Conservation (phyloP, 1,284 basidiomycete species). For the Ceratobasidium sp. region DNA sequence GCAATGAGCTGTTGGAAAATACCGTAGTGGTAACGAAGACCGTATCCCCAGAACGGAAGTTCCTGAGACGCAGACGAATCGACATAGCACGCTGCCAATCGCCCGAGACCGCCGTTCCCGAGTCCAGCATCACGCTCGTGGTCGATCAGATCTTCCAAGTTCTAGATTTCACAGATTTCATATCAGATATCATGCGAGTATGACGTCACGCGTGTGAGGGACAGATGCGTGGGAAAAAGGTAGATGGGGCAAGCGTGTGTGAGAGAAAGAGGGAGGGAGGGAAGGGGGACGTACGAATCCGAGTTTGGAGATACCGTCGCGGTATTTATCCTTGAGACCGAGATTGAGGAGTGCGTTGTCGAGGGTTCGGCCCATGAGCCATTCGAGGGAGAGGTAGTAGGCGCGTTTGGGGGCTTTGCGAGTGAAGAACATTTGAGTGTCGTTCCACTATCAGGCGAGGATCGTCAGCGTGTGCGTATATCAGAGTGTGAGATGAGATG, state of each 20-base stretch:
- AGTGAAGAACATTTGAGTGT: conserved; percentile 77
- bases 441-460: conserved; percentile 80
- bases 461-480: too few relatives aligned
- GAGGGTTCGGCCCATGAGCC: conserved; percentile 89
- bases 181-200: conserved; percentile 5
- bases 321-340: conserved; percentile 81
- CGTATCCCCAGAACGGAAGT: conserved; percentile 51
- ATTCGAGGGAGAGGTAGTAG: conserved; percentile 90
- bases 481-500: conserved; percentile 15
- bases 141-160: conserved; percentile 86
- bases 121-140: conserved; percentile 91
- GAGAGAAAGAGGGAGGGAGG: background rate
- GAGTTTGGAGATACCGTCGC: conserved; percentile 75
- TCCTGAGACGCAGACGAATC: conserved; percentile 87
- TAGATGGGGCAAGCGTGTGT: background rate
- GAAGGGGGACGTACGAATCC: conserved; percentile 68
- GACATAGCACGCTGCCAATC: conserved; percentile 93
- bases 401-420: conserved; percentile 70
- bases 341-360: conserved; percentile 93
- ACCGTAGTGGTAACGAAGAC: conserved; percentile 80
- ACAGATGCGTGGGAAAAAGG: too few relatives aligned
- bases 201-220: conserved; percentile 19
- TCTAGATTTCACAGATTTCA: conserved; percentile 53
- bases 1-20: conserved; percentile 95
- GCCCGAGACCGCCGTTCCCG: conserved; percentile 88